Conservation (phyloP, 148 eudicot genomes). For the Arctostaphylos glauca region DNA sequence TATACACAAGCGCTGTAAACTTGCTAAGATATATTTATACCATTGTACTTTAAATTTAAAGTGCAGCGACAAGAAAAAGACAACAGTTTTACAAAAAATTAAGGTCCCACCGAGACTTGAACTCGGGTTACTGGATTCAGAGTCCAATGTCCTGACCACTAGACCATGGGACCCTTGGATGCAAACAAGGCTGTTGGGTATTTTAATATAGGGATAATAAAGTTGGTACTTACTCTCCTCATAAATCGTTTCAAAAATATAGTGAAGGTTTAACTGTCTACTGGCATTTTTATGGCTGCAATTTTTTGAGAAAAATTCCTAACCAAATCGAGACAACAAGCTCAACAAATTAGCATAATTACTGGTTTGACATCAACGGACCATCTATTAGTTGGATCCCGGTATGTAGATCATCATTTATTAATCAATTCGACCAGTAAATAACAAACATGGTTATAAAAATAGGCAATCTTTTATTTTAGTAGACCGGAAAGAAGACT, state of each 20-base stretch:
- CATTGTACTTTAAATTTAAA: too few species aligned
- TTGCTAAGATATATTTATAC: too few species aligned
- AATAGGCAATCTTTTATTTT: neutral
- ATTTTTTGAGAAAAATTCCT: neutral
- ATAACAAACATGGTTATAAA: neutral
- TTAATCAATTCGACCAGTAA: too few species aligned
- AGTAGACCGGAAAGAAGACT: neutral
- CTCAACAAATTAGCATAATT: neutral
- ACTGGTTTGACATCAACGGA: neutral
- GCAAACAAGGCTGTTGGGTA: rapidly evolving
- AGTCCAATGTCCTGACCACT: constrained; percentile 63
- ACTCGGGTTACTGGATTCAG: constrained; percentile 85
- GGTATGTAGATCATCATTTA: neutral
- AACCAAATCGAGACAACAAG: neutral
- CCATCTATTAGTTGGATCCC: neutral
- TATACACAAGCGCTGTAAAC: too few species aligned
- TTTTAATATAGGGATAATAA: neutral
- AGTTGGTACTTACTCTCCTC: too few species aligned
- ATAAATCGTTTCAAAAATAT: too few species aligned
- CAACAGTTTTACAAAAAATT: neutral
- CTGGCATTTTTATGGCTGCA: neutral
- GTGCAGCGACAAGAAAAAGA: neutral
- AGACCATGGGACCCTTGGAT: constrained; percentile 57
- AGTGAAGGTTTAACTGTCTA: neutral
- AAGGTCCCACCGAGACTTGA: constrained; percentile 72